Conservation (phyloP, 2,329 filamentous ascomycete species). For the Clonostachys chloroleuca region DNA sequence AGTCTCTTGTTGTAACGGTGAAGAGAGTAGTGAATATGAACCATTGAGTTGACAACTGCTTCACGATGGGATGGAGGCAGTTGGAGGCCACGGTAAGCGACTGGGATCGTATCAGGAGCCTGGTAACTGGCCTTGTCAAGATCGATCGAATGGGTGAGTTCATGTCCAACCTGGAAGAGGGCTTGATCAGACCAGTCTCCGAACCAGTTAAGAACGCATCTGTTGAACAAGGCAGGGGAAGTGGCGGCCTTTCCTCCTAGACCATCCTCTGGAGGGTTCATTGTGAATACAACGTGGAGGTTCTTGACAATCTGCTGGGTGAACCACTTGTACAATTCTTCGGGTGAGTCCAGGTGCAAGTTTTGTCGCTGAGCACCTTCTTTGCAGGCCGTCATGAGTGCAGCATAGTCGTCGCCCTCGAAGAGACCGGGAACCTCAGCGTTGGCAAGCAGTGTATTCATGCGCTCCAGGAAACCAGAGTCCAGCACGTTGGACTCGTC, state of each 20-base stretch:
- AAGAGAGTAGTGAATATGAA: constrained; percentile 95
- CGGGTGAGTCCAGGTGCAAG: constrained; percentile 90
- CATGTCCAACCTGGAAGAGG: constrained; percentile 93
- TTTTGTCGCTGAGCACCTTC: constrained; percentile 97
- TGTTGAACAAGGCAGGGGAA: constrained; percentile 96
- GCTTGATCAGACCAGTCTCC: constrained; percentile 99
- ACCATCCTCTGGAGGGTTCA: constrained; percentile 97
- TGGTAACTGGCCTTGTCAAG: constrained; percentile 82
- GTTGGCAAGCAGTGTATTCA: constrained; percentile 98
- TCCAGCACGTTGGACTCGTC: constrained; percentile 98
- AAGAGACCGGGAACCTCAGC: constrained; percentile 99
- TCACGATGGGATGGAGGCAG: constrained; percentile 89
- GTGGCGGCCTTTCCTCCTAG: constrained; percentile 95
- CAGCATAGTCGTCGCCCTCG: constrained; percentile 96
- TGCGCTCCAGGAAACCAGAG: constrained; percentile 96
- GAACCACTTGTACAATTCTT: constrained; percentile 99
- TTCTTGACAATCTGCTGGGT: constrained; percentile 99
- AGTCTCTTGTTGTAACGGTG: constrained; percentile 85
- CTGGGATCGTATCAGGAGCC: constrained; percentile 86
- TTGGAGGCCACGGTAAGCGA: constrained; percentile 81
- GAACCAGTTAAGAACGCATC: constrained; percentile 99
- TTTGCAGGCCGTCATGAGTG: constrained; percentile 99
- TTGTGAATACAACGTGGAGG: constrained; percentile 97
- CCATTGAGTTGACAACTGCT: constrained; percentile 95
- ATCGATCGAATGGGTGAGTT: constrained; percentile 94